Evolutionary conservation across 805 yeast genomes (phyloP), one percentile per base, ranked within the genome.

Genomic region (Sporopachydermia quercuum): DNA sequence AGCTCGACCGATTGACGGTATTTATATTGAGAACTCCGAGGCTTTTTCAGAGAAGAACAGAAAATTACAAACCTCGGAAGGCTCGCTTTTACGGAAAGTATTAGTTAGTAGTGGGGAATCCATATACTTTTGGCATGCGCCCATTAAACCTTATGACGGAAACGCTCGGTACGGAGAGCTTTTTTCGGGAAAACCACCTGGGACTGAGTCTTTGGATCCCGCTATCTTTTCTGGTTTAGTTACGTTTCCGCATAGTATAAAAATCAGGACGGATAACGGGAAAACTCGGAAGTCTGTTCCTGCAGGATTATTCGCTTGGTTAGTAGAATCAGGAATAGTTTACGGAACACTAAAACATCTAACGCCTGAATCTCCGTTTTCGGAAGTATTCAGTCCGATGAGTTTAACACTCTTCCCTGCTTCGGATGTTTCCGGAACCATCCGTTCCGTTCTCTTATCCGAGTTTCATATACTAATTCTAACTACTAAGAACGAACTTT

Each of bases 381-480:
- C 30, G 13, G n/a, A 8, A 23, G 30, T 23, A 23, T 23, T 23
- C 30, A n/a, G 30, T 8, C 30, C 30, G 13, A n/a, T n/a, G 30
- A n/a, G n/a, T 23, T 23, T 23, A 23, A 23, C 30, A 8, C n/a
- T n/a, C n/a, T n/a, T n/a, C n/a, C 30, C 30, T n/a, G 30, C 30
- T 8, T n/a, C 30, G 30, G 40, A 15, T 5, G 18, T 4, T 13
- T 34, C n/a, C 6, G 34, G 30, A 15, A 4, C 48, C 2, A 42
- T 65, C 18, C 54, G 56, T 35, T 61, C 69, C 5, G 49, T 74
- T 2, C 44, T 67, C 1, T 47, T 78, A 18, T 68, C 81, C 0
- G 63, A 66, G 37, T 78, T 68, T 46, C 81, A 78, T 51, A 48
- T 76, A 2, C 44, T 77, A 1, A 43, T 73, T 3, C 52, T 77